Evolutionary conservation across 2,329 filamentous ascomycete genomes (phyloP).

Genomic region (Escovopsis weberi): DNA sequence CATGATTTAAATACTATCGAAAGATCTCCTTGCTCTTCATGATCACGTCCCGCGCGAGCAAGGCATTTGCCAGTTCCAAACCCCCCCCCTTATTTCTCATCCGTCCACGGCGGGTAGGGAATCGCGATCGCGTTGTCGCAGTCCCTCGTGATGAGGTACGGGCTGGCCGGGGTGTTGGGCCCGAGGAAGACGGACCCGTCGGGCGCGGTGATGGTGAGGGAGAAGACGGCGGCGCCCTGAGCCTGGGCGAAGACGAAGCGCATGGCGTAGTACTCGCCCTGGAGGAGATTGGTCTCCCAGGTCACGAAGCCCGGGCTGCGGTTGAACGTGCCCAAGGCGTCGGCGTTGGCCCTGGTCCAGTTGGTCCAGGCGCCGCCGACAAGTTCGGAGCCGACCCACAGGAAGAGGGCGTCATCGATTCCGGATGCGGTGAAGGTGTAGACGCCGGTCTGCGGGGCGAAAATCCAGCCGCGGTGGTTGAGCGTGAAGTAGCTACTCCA

Average conservation of each 20-base stretch:
- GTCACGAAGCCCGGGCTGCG: conserved; percentile 7
- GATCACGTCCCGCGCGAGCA: too few species aligned
- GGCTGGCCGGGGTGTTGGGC: neutral
- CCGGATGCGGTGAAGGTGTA: conserved; percentile 10
- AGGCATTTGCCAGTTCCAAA: too few species aligned
- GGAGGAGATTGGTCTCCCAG: conserved; percentile 7
- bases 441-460: conserved; percentile 9
- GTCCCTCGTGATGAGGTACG: too few species aligned
- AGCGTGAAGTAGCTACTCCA: conserved; percentile 8
- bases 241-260: conserved; percentile 7
- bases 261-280: conserved; percentile 5
- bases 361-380: conserved; percentile 7
- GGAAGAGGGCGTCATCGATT: conserved; percentile 7
- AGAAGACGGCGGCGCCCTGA: conserved; percentile 5
- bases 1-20: too few species aligned
- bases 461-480: conserved; percentile 13
- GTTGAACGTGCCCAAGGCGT: conserved; percentile 8
- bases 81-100: too few species aligned
- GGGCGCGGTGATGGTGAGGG: conserved; percentile 3
- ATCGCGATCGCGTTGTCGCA: too few species aligned
- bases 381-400: conserved; percentile 8
- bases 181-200: conserved; percentile 5
- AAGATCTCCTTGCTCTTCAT: too few species aligned
- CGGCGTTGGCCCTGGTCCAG: conserved; percentile 11
- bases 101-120: too few species aligned